A percentile compares a stretch with the other conserved stretches of the same genome.
Evolutionary conservation across 148 eudicot species (phyloP).

Genomic region (Camellia japonica): DNA sequence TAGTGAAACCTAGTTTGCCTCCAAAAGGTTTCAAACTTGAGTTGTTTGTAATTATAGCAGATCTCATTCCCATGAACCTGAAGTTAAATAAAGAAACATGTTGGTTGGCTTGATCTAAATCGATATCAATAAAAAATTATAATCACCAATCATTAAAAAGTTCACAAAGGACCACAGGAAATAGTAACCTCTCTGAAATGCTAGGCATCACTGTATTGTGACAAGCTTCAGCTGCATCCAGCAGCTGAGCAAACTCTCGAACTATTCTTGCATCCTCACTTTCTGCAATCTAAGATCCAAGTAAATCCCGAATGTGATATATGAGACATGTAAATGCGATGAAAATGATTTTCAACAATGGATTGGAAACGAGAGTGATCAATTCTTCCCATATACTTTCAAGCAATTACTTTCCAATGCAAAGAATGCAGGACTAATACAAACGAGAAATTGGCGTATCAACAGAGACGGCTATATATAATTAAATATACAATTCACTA

Average conservation of each 20-base stretch:
- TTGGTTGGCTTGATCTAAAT: not conserved
- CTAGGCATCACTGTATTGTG: slow-evolving; percentile 36
- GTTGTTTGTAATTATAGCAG: slow-evolving; percentile 60
- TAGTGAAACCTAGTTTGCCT: slow-evolving; percentile 60
- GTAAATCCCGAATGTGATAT: slow-evolving; percentile 17
- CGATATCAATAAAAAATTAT: not conserved
- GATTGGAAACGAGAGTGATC: not conserved
- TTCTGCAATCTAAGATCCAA: slow-evolving; percentile 44
- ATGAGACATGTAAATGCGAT: not conserved
- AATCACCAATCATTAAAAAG: not conserved
- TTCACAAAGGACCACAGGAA: not conserved
- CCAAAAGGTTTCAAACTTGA: slow-evolving; percentile 49
- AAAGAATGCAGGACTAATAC: not conserved
- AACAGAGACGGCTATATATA: not conserved
- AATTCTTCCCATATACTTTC: slow-evolving; percentile 2
- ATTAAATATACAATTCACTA: too few species aligned
- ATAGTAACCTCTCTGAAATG: slow-evolving; percentile 60
- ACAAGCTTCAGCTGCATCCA: slow-evolving; percentile 66
- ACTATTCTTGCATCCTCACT: slow-evolving; percentile 53
- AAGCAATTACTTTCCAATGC: not conserved
- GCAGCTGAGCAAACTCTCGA: slow-evolving; percentile 67
- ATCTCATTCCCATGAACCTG: slow-evolving; percentile 96
- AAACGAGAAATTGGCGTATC: not conserved
- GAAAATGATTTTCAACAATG: not conserved
- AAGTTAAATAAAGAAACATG: slow-evolving; percentile 20